A percentile compares a stretch with the other conserved stretches of the same genome.
Evolutionary conservation across 2,329 filamentous ascomycete genomes (phyloP).

Genomic region (Chaetomium sp.): DNA sequence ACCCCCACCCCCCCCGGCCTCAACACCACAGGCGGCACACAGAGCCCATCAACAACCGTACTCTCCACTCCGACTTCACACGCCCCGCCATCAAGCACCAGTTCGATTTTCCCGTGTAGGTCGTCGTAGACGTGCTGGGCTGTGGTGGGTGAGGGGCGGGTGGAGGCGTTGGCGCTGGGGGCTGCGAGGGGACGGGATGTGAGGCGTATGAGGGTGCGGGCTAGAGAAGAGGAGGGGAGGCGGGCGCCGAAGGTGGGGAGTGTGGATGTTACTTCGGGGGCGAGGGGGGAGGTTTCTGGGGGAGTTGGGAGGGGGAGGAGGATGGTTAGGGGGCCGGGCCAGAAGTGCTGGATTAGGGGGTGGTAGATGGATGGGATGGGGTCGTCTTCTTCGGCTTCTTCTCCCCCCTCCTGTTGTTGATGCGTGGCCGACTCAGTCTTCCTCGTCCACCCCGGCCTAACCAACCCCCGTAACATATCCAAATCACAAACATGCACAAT

Average conservation of each 20-base stretch:
- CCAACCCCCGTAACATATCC: conserved; percentile 61
- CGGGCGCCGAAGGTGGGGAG: conserved; percentile 80
- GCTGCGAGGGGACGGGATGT: conserved; percentile 76
- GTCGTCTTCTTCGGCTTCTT: conserved; percentile 32
- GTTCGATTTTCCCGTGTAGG: conserved; percentile 70
- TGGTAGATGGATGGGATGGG: conserved; percentile 68
- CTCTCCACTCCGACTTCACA: conserved; percentile 91
- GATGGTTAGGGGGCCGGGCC: conserved; percentile 92
- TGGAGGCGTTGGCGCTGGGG: conserved; percentile 91
- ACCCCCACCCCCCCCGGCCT: conserved; percentile 82
- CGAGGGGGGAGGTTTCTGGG: conserved; percentile 66
- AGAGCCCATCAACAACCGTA: conserved; percentile 90
- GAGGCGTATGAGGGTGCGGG: conserved; percentile 76
- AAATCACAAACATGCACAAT: conserved; percentile 88
- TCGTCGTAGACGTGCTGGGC: conserved; percentile 87
- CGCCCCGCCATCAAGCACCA: conserved; percentile 82
- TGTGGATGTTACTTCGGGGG: conserved; percentile 86
- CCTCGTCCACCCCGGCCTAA: conserved; percentile 29
- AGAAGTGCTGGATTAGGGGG: conserved; percentile 74
- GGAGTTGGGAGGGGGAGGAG: conserved; percentile 69
- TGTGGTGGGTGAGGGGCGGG: conserved; percentile 83
- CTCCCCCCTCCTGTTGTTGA: background rate
- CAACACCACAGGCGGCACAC: conserved; percentile 71
- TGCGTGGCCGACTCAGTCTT: background rate
- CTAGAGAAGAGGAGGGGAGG: conserved; percentile 81